These are phyloP conservation scores for Multifurca ochricompacta DNA, from an alignment of 768 basidiomycete species.

Conservation along the genomic window DNA sequence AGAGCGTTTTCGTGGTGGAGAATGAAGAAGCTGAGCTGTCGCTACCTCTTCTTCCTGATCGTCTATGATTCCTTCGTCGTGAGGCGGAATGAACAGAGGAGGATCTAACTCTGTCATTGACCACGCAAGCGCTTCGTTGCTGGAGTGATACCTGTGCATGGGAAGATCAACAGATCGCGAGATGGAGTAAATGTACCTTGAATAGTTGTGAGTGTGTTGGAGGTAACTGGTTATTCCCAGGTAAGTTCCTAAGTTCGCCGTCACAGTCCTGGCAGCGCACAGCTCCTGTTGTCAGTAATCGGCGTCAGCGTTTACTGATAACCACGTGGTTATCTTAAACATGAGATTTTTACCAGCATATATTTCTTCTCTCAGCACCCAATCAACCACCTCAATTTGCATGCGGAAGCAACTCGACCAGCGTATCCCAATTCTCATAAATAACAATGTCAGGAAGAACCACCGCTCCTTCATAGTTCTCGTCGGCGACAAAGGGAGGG, in stretches of 20 bases:
- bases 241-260: too few species aligned
- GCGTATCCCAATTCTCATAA: slow-evolving; percentile 86
- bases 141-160: neutral
- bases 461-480: slow-evolving; percentile 94
- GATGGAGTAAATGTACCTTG: too few species aligned
- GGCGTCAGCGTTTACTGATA: too few species aligned
- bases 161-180: too few species aligned
- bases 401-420: slow-evolving; percentile 91
- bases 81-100: slow-evolving; percentile 21
- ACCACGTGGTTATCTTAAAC: slow-evolving; percentile 7
- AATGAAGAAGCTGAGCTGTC: slow-evolving; percentile 13
- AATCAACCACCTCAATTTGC: neutral
- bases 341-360: neutral
- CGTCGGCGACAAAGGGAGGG: slow-evolving; percentile 88
- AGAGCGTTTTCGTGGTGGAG: slow-evolving; percentile 19
- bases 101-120: slow-evolving; percentile 17
- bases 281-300: too few species aligned
- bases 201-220: too few species aligned
- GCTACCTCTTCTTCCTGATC: slow-evolving; percentile 11
- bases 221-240: too few species aligned
- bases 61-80: slow-evolving; percentile 5
- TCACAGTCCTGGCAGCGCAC: too few species aligned
- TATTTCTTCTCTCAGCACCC: neutral
- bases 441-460: slow-evolving; percentile 88
- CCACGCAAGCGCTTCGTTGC: neutral